These are phyloP conservation scores for Trichoderma orchidacearum DNA, from an alignment of 495 filamentous ascomycete species.

Conservation along the genomic window DNA sequence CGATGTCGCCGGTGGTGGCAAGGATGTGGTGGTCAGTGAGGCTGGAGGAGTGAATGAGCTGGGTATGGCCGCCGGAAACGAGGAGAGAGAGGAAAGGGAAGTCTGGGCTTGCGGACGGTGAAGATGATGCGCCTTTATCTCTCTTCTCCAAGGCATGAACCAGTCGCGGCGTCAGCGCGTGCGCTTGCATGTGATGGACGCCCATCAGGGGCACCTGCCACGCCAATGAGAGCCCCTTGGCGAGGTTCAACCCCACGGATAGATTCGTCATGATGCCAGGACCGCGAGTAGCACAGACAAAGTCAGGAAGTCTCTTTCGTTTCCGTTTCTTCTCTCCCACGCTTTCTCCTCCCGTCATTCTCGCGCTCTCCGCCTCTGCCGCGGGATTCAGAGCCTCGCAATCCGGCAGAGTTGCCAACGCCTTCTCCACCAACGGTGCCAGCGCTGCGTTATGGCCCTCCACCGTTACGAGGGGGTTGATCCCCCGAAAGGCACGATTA, in stretches of 20 bases:
- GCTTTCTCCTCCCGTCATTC: slow-evolving; percentile 4
- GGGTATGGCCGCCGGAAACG: slow-evolving; percentile 87
- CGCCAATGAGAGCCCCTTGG: slow-evolving; percentile 75
- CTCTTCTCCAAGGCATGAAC: slow-evolving; percentile 40
- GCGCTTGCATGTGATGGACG: slow-evolving; percentile 95
- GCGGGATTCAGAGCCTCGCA: not conserved
- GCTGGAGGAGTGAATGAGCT: slow-evolving; percentile 57
- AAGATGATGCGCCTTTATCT: not conserved
- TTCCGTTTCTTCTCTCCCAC: slow-evolving; percentile 2
- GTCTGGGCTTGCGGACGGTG: slow-evolving; percentile 1
- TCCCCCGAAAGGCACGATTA: slow-evolving; percentile 53
- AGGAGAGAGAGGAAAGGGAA: slow-evolving; percentile 85
- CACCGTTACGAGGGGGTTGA: slow-evolving; percentile 63
- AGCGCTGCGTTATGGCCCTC: slow-evolving; percentile 59
- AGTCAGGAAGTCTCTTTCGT: slow-evolving; percentile 42
- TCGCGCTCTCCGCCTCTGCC: slow-evolving; percentile 3
- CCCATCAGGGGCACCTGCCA: slow-evolving; percentile 72
- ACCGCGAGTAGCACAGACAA: slow-evolving; percentile 75
- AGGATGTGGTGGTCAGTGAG: slow-evolving; percentile 56
- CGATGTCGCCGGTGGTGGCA: slow-evolving; percentile 56
- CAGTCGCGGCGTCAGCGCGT: slow-evolving; percentile 79
- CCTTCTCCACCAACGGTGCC: slow-evolving; percentile 48
- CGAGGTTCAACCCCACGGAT: slow-evolving; percentile 62
- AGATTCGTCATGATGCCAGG: slow-evolving; percentile 76
- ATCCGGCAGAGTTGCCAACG: slow-evolving; percentile 40